Base-by-base conservation (phyloP, 2,329 filamentous ascomycete genomes). In the Aspergillus nomiae region DNA sequence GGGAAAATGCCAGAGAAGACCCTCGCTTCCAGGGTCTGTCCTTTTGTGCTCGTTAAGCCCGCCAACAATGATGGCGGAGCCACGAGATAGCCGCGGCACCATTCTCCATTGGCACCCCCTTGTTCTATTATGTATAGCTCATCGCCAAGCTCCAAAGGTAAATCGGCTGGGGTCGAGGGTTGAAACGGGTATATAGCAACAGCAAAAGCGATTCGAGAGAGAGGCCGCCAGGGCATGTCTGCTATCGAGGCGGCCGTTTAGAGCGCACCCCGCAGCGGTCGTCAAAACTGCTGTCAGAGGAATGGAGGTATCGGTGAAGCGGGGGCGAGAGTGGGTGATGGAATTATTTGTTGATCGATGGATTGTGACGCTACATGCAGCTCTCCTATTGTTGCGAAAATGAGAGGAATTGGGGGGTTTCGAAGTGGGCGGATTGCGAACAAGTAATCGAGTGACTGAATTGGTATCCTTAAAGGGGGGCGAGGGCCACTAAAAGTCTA, bases 1-100 rank as follows among this genome's bases (percentile, higher is more conserved):
- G 95, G 95, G 75, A 99, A 99, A 73, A 99, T 96, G 71, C 95
- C 95, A n/a, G 94, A 97, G 76, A 98, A 99, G 63, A 99, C 95
- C 68, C 95, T 89, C 63, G 94, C 93, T 80, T 98, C 94, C 36
- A 98, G 88, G 0, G 94, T 96, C 78, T 97, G 92, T 55, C 95
- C 94, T 77, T 93, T 94, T 72, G 91, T 89, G 65, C 91, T 94
- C 12, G 93, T 98, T 76, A 99, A 82, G 55, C 94, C 95, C 21
- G 95, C 92, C 63, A 99, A 87, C 75, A 99, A 83, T 70, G 93
- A 97, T 24, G 95, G 95, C 58, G 95, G 94, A 67, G 95, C 93
- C 69, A 99, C 91, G 64, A 99, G 86, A 79, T 99, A 99, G 63
- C 95, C 95, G 60, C 95, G 90, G 79, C 94, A 91, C 96, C 95